Conservation (phyloP, 352 stramenopile genomes). For the Globisporangium iwayamae region DNA sequence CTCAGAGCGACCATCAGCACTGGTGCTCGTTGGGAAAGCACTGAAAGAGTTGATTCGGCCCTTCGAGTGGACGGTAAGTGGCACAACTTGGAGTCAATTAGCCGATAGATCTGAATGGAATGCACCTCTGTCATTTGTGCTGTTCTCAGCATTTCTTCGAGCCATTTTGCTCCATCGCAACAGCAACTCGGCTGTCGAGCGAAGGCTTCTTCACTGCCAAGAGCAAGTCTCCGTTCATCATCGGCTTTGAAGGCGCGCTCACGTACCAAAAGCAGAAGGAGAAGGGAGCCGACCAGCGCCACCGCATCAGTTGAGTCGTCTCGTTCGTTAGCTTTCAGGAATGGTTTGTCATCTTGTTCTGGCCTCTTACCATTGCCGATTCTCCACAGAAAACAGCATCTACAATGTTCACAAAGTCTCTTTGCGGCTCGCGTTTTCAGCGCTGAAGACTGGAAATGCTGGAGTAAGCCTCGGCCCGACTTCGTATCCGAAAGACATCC, state of each 20-base stretch:
- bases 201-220: conserved; percentile 32
- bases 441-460: neutral
- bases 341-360: neutral
- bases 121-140: neutral
- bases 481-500: conserved; percentile 38
- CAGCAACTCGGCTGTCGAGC: conserved; percentile 27
- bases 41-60: conserved; percentile 38
- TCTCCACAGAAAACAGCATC: conserved; percentile 50
- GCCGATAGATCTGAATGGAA: too few species aligned
- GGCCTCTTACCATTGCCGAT: too few species aligned
- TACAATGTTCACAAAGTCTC: conserved; percentile 63
- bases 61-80: conserved; percentile 53
- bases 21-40: conserved; percentile 38
- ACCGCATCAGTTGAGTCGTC: conserved; percentile 46
- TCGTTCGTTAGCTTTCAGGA: neutral
- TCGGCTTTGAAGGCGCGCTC: conserved; percentile 53
- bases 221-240: conserved; percentile 32
- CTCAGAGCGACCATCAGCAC: conserved; percentile 35
- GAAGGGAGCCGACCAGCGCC: conserved; percentile 33
- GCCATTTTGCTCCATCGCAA: conserved; percentile 44
- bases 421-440: conserved; percentile 31
- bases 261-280: conserved; percentile 48
- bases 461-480: conserved; percentile 5
- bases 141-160: conserved; percentile 45
- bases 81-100: neutral